Evolutionary conservation across 2,329 filamentous ascomycete genomes (phyloP).

Genomic region (Botryotinia calthae): DNA sequence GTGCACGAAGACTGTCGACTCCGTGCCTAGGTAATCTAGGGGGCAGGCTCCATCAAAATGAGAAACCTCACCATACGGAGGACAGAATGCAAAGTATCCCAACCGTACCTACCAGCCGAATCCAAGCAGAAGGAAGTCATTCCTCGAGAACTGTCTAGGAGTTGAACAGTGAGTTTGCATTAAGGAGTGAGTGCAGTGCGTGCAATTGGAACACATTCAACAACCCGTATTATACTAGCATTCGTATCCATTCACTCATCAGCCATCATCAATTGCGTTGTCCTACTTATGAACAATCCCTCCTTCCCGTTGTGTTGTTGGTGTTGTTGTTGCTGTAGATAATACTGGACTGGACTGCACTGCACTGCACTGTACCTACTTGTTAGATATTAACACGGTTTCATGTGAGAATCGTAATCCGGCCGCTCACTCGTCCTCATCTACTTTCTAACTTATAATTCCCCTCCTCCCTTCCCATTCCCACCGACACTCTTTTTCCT

Average conservation of each 20-base stretch:
- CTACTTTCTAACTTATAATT: not conserved
- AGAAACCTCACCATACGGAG: not conserved
- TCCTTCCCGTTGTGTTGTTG: not conserved
- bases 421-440: not conserved
- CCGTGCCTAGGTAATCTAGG: not conserved
- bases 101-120: not conserved
- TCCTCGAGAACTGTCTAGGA: not conserved
- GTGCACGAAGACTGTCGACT: not conserved
- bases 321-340: not conserved
- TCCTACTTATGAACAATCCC: not conserved
- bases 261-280: not conserved
- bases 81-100: not conserved
- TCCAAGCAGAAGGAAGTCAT: not conserved
- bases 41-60: not conserved
- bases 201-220: not conserved
- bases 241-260: not conserved
- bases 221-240: not conserved
- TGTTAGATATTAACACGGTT: conserved; percentile 19
- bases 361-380: not conserved
- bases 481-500: not conserved
- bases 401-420: conserved; percentile 6
- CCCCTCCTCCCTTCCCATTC: not conserved
- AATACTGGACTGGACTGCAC: not conserved
- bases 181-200: not conserved
- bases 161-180: not conserved